Percentiles rank a stretch among this genome's conserved stretches.
phyloP scores from a whole-genome alignment of 257 asterid species.

The Ocimum tenuiflorum region DNA sequence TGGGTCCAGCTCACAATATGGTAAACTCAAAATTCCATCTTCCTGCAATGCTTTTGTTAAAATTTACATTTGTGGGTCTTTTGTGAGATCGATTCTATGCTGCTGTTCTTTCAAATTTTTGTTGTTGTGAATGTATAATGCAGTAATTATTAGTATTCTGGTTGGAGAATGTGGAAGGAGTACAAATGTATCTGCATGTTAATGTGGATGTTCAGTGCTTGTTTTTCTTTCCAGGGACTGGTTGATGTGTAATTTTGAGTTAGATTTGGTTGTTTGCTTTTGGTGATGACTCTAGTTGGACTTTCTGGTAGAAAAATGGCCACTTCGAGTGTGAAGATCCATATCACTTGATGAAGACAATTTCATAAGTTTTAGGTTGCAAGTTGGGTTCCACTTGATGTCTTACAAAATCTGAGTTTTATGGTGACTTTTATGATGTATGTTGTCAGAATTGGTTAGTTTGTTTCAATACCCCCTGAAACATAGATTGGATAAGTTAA shows the following conservation, averaged over 20 bases:
- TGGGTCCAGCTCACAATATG: slow-evolving; percentile 53
- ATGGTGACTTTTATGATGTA: too few relatives aligned
- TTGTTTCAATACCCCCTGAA: too few relatives aligned
- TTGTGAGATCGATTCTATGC: neutral
- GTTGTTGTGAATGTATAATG: neutral
- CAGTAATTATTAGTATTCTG: neutral
- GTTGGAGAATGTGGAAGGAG: too few relatives aligned
- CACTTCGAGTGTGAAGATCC: too few relatives aligned
- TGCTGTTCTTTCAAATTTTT: neutral
- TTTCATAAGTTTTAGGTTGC: too few relatives aligned
- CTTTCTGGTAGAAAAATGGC: too few relatives aligned
- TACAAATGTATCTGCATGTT: neutral
- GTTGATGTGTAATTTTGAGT: neutral
- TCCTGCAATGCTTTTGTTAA: neutral
- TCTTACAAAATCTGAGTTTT: too few relatives aligned
- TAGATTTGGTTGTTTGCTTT: neutral
- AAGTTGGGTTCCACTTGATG: too few relatives aligned
- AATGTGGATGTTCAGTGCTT: neutral
- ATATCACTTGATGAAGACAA: too few relatives aligned
- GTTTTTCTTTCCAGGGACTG: neutral
- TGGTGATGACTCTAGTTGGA: too few relatives aligned
- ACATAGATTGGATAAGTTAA: neutral
- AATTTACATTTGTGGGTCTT: neutral
- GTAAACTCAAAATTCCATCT: slow-evolving; percentile 22
- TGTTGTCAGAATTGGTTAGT: too few relatives aligned